Percentiles rank a stretch among this genome's conserved stretches.
phyloP scores from a whole-genome alignment of 768 basidiomycete genomes.

The Phylloporus arenicola region DNA sequence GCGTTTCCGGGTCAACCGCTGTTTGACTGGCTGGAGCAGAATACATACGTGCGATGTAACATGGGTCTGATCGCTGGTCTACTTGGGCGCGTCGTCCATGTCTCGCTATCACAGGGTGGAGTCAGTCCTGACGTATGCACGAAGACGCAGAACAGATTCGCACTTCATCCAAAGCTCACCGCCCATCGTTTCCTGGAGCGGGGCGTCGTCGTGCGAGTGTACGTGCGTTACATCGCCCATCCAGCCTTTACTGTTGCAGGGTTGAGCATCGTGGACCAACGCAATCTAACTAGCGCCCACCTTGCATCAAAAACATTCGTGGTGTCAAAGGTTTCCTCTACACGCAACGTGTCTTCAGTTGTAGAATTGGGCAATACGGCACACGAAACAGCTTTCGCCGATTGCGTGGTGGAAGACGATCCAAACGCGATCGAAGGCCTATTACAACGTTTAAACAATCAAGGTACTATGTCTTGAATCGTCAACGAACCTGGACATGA shows the following conservation, averaged over 20 bases:
- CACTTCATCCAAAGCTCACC: background rate
- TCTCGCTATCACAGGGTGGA: background rate
- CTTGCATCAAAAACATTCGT: background rate
- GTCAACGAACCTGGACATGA: background rate
- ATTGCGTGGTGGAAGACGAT: background rate
- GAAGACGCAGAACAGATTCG: background rate
- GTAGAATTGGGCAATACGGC: background rate
- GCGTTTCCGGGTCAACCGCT: background rate
- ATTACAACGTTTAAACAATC: background rate
- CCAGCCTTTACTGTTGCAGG: background rate
- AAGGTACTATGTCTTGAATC: background rate
- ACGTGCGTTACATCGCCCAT: background rate
- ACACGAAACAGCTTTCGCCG: background rate
- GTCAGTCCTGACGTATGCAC: background rate
- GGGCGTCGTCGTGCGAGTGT: background rate
- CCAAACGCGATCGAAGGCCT: background rate
- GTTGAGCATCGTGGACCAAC: background rate
- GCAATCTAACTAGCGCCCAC: background rate
- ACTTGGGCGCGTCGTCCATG: background rate
- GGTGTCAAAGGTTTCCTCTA: background rate
- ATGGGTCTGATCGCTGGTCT: background rate
- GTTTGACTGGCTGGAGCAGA: background rate
- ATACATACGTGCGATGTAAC: slow-evolving; percentile 3
- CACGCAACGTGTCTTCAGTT: background rate
- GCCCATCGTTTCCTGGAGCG: background rate